Evolutionary conservation across 177 flowering plant species (phyloP).

Genomic region (Vitis hybrid): DNA sequence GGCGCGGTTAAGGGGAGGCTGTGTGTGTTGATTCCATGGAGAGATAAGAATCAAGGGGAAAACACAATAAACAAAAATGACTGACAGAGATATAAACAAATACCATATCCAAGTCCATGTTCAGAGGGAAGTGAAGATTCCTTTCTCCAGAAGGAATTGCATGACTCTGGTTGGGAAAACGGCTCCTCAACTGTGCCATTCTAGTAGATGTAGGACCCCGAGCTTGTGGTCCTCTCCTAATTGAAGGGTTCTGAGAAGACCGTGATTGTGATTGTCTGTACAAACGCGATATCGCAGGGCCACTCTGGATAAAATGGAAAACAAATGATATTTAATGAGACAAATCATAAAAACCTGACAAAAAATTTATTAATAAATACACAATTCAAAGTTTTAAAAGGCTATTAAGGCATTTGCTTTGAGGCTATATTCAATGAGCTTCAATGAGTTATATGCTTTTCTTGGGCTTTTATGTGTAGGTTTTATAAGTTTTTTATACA

Average conservation of each 20-base stretch:
- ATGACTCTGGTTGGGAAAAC: conserved; percentile 32
- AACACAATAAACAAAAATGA: not conserved
- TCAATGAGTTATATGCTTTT: too few species aligned
- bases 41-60: not conserved
- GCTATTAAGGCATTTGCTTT: too few species aligned
- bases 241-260: conserved; percentile 33
- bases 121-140: conserved; percentile 50
- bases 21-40: too few species aligned
- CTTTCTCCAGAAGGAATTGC: conserved; percentile 34
- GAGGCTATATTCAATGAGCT: too few species aligned
- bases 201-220: conserved; percentile 41
- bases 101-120: conserved; percentile 85
- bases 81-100: not conserved
- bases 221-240: conserved; percentile 43
- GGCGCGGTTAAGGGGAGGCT: too few species aligned
- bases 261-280: conserved; percentile 36
- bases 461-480: too few species aligned
- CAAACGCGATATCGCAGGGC: conserved; percentile 28
- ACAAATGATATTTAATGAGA: not conserved
- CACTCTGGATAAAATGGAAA: conserved; percentile 38
- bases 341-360: not conserved
- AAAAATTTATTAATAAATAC: not conserved
- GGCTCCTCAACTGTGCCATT: conserved; percentile 48
- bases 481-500: too few species aligned
- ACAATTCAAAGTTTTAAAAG: too few species aligned